Evolutionary conservation across 192 early-diverging fungal species (phyloP).

Genomic region (Coemansia sp.): DNA sequence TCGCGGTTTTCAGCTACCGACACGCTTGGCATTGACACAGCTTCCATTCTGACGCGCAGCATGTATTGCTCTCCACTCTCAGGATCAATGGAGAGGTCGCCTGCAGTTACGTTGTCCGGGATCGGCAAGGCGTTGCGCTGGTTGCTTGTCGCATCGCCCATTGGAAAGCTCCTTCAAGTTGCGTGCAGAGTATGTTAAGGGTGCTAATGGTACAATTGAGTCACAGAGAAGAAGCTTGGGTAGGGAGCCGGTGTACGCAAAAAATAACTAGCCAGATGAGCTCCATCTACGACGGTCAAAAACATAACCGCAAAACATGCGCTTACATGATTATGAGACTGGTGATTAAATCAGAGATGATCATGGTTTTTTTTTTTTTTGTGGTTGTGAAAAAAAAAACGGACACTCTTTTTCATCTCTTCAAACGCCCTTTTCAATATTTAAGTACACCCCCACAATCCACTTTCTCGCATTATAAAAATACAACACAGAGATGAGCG

Average conservation of each 20-base stretch:
- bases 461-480: too few species aligned
- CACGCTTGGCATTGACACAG: constrained; percentile 25
- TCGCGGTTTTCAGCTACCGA: constrained; percentile 18
- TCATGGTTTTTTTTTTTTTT: not conserved
- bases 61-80: constrained; percentile 50
- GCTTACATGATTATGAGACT: not conserved
- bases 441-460: not conserved
- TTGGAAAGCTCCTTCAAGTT: not conserved
- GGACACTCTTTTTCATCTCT: not conserved
- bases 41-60: constrained; percentile 41
- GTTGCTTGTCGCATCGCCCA: constrained; percentile 11
- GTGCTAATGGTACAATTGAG: too few species aligned
- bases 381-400: not conserved
- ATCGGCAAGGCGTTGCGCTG: constrained; percentile 40
- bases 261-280: not conserved
- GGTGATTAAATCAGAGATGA: not conserved
- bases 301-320: not conserved
- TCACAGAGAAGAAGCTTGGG: too few species aligned
- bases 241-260: too few species aligned
- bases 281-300: not conserved
- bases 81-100: constrained; percentile 32
- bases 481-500: constrained; percentile 39
- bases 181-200: too few species aligned
- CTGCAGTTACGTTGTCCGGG: constrained; percentile 13
- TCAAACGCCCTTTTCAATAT: not conserved